A percentile compares a stretch with the other conserved stretches of the same genome.
These are phyloP conservation scores for Curvularia verruculosa DNA, from an alignment of 2,329 filamentous ascomycete genomes.

Conservation along the genomic window DNA sequence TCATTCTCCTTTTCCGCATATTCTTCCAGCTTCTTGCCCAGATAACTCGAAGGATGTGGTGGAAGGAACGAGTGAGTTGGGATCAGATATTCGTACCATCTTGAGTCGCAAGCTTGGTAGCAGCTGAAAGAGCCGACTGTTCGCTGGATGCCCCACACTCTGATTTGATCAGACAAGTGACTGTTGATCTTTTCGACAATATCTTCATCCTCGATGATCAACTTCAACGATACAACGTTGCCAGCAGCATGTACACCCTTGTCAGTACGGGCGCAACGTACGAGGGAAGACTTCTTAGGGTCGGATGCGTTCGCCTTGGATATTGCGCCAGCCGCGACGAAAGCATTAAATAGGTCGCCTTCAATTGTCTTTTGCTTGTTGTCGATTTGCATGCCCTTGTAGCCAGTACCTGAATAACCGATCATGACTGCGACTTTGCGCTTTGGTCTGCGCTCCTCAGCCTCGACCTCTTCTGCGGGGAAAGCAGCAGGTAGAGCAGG, in stretches of 20 bases:
- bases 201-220: conserved; percentile 90
- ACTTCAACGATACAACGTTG: conserved; percentile 91
- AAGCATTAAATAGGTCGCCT: conserved; percentile 89
- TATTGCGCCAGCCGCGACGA: conserved; percentile 89
- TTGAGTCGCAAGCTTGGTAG: conserved; percentile 92
- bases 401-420: conserved; percentile 94
- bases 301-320: conserved; percentile 97
- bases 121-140: conserved; percentile 92
- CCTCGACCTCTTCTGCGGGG: conserved; percentile 81
- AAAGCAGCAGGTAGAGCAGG: conserved; percentile 65
- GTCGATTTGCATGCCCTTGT: conserved; percentile 93
- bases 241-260: conserved; percentile 97
- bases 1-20: conserved; percentile 75
- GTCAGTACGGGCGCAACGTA: conserved; percentile 93
- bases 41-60: conserved; percentile 84
- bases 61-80: conserved; percentile 92
- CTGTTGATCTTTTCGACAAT: conserved; percentile 91
- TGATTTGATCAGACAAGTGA: conserved; percentile 82
- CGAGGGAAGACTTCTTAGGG: conserved; percentile 92
- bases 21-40: conserved; percentile 83
- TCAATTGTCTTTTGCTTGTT: conserved; percentile 87
- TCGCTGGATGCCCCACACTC: conserved; percentile 90
- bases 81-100: conserved; percentile 97
- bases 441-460: conserved; percentile 87
- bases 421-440: conserved; percentile 95